Evolutionary conservation across 2,329 filamentous ascomycete genomes (phyloP).

Genomic region (Ascochyta koolunga): DNA sequence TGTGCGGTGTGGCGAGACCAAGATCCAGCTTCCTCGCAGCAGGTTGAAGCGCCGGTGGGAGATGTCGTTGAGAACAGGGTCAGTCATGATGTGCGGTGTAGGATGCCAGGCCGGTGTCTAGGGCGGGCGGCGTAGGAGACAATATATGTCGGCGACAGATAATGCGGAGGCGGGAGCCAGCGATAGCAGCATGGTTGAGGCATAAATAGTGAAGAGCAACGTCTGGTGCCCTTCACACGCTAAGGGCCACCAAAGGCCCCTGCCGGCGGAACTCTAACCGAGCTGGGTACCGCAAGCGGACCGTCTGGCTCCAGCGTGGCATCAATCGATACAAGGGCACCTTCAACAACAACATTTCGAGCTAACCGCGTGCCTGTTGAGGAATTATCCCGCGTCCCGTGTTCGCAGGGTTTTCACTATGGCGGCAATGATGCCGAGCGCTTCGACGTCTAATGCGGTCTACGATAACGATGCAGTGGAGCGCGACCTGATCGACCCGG

Average conservation of each 20-base stretch:
- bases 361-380: conserved; percentile 28
- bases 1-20: conserved; percentile 94
- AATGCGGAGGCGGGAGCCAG: conserved; percentile 18
- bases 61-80: conserved; percentile 76
- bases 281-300: conserved; percentile 24
- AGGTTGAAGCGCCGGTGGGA: conserved; percentile 95
- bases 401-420: conserved; percentile 40
- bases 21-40: conserved; percentile 85
- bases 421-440: conserved; percentile 55
- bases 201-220: conserved; percentile 37
- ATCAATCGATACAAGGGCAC: conserved; percentile 28
- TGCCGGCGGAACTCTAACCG: conserved; percentile 33
- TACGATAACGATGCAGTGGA: conserved; percentile 56
- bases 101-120: background rate
- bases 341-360: conserved; percentile 37
- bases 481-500: conserved; percentile 60
- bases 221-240: conserved; percentile 25
- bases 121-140: conserved; percentile 5
- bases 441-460: conserved; percentile 45
- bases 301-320: conserved; percentile 21
- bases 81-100: conserved; percentile 47
- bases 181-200: conserved; percentile 25
- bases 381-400: conserved; percentile 33
- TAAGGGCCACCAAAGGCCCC: conserved; percentile 25
- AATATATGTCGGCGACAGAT: conserved; percentile 13